Percentiles rank a stretch among this genome's conserved stretches.
phyloP scores from a whole-genome alignment of 768 basidiomycete genomes.

The Tricholoma sp. region DNA sequence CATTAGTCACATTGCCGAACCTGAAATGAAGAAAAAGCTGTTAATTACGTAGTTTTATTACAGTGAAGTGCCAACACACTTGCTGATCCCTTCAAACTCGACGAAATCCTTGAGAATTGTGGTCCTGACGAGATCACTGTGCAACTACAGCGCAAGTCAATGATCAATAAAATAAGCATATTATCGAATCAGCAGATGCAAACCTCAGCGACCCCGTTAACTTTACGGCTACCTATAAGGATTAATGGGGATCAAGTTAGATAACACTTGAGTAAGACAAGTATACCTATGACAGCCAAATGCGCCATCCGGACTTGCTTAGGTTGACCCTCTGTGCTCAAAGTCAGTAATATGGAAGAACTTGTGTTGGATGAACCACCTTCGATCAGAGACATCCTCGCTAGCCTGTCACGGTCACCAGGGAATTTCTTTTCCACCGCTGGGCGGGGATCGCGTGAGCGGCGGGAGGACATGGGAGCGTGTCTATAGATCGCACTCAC shows the following conservation, averaged over 20 bases:
- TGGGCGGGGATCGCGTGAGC: constrained; percentile 14
- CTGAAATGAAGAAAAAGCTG: constrained; percentile 23
- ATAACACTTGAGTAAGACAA: constrained; percentile 9
- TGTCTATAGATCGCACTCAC: constrained; percentile 28
- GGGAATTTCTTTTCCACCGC: constrained; percentile 91
- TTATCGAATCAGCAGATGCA: constrained; percentile 3
- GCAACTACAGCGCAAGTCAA: constrained; percentile 42
- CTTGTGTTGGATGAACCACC: constrained; percentile 32
- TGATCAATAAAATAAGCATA: not conserved
- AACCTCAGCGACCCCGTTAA: constrained; percentile 95
- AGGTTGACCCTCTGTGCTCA: constrained; percentile 79
- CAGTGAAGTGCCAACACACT: constrained; percentile 36
- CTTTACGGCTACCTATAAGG: constrained; percentile 63
- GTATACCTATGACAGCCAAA: constrained; percentile 74
- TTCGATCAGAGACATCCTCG: constrained; percentile 90
- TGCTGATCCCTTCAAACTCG: constrained; percentile 85
- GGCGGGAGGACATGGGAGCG: not conserved
- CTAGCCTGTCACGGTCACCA: constrained; percentile 72
- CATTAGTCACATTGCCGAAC: constrained; percentile 91
- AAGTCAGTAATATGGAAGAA: not conserved
- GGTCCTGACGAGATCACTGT: constrained; percentile 81
- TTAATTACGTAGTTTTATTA: not conserved
- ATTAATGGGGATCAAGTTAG: constrained; percentile 1
- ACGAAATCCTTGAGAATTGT: constrained; percentile 91
- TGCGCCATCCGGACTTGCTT: constrained; percentile 89